Base-by-base conservation (phyloP, 1,284 basidiomycete genomes). In the Ceratobasidium sp. region DNA sequence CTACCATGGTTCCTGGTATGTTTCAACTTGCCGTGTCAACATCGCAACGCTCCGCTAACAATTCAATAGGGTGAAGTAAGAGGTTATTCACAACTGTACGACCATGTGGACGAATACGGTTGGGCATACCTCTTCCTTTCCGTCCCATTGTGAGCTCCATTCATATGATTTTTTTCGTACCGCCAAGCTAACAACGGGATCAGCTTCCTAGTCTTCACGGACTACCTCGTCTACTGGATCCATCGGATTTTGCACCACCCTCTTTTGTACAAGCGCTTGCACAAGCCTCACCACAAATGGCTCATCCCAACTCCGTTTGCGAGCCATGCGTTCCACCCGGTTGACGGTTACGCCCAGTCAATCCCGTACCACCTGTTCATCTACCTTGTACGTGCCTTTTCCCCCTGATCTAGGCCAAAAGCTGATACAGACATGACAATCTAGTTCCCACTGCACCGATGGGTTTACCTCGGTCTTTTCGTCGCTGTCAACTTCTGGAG, bases 211-310 rank as follows among this genome's bases (percentile, higher is more conserved):
- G 81, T 96, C 20, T 97, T 97, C 85, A 99, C 97, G 50, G 97
- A 99, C 85, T 94, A 94, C 80, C 87, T 89, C 81, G 95, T 99
- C 81, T 99, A 98, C 85, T 97, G 96, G 95, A 88, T 97, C 33
- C 97, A 99, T 84, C 91, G 97, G n/a, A 87, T 90, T 85, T 89
- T 98, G 78, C 97, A 99, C 84, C 89, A 94, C 80, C 97, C 97
- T 0, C 79, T 88, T 33, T 83, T 98, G 78, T 99, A 99, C 89
- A 99, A 97, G 85, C 87, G 90, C 81, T 82, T 98, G 69, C 97
- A 98, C 86, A 98, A 98, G 85, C 96, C 97, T 0, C 97, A 99
- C 85, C 97, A 99, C 89, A 98, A 96, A 86, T 99, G 98, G 98
- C 89, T 99, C 81, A 91, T 99, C 77, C 97, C 97, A 6, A 98